phyloP scores from a whole-genome alignment of 176 grass and related monocot species.

The Musa troglodytarum region DNA sequence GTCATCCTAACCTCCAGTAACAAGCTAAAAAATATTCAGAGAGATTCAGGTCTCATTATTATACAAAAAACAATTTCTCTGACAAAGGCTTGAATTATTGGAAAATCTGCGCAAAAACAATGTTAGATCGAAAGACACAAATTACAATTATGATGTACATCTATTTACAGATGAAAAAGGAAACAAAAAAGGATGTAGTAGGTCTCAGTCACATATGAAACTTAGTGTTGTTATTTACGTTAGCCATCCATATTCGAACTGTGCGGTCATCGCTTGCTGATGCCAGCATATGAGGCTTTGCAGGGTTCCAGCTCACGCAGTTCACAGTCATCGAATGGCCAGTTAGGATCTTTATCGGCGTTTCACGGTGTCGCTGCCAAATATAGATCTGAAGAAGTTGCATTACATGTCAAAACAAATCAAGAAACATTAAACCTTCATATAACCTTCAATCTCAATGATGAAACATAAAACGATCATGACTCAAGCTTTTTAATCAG shows the following conservation, averaged over 20 bases:
- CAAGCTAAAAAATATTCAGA: background rate
- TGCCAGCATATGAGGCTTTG: constrained; percentile 68
- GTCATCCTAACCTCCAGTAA: background rate
- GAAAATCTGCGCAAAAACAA: background rate
- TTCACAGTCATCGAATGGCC: constrained; percentile 78
- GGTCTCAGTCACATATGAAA: background rate
- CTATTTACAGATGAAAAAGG: constrained; percentile 19
- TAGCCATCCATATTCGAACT: constrained; percentile 58
- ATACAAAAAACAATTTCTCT: background rate
- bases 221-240: constrained; percentile 13
- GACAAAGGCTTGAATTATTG: background rate
- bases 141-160: constrained; percentile 19
- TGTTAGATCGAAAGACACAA: background rate
- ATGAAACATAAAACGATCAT: too few species aligned
- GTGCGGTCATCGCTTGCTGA: constrained; percentile 86
- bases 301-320: constrained; percentile 81
- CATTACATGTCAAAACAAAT: background rate
- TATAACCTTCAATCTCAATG: background rate
- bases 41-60: background rate
- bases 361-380: constrained; percentile 54
- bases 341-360: constrained; percentile 57
- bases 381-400: constrained; percentile 60
- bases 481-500: too few species aligned
- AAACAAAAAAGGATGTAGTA: background rate
- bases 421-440: background rate